Evolutionary conservation across 1,139 yeast genomes (phyloP), one percentile per base, ranked within the genome.

Genomic region (Suhomyces taliae): DNA sequence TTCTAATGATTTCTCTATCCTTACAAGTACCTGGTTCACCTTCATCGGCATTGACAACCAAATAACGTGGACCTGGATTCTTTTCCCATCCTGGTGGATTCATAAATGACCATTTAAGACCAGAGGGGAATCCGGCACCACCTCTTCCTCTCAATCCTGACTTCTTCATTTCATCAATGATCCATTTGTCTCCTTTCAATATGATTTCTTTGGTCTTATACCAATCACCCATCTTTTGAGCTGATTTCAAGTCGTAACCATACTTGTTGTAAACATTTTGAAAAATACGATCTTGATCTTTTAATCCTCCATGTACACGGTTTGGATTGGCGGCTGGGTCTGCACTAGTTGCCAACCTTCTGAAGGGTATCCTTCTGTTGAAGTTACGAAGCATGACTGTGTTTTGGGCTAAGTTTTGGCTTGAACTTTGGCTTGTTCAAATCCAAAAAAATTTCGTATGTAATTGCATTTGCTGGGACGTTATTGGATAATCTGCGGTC

Each of bases 21-120:
- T 88, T 88, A 72, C 96, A 88, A 45, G 96, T 88, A 54, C 96
- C 96, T 15, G 96, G 96, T 68, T 88, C 96, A 60, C 96, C 96
- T 70, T 88, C 96, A 74, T 89, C 96, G 49, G 96, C 96, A 67
- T 88, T 88, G 60, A 88, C 90, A 44, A 88, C 95, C 54, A 88
- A 77, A 65, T 88, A 88, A 65, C 95, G 80, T 53, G 96, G 93
- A 24, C 96, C 96, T 15, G 69, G 72, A 67, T 87, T 87, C 66
- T 87, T 88, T 56, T 88, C 95, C 96, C 96, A 88, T 51, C 93
- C 93, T 43, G 96, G 96, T 44, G 96, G 96, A 70, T 88, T 88
- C 96, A 88, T 88, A 64, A 88, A 88, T 15, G 95, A 86, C 95
- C 95, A 88, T 69, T 88, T 88, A 61, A 88, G 78, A 41, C 96